Evolutionary conservation across 1,139 yeast genomes (phyloP).

Genomic region (Blastobotrys raffinosifermentans): DNA sequence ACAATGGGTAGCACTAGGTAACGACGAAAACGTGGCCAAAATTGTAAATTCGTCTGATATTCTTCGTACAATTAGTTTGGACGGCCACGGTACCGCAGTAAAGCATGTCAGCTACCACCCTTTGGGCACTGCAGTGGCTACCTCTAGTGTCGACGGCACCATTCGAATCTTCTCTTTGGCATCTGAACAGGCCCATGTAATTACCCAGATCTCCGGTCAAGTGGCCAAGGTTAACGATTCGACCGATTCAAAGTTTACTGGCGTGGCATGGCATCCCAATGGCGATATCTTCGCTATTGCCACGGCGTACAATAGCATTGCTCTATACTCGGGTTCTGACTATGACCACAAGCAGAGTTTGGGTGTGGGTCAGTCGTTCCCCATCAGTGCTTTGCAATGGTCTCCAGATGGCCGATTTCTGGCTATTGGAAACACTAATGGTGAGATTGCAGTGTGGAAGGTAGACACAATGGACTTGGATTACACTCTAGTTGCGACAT

Average conservation of each 20-base stretch:
- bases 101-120: conserved; percentile 57
- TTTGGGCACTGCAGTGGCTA: conserved; percentile 53
- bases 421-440: conserved; percentile 49
- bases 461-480: conserved; percentile 11
- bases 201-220: conserved; percentile 40
- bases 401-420: conserved; percentile 55
- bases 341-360: conserved; percentile 3
- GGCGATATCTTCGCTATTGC: conserved; percentile 64
- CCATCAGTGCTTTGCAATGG: conserved; percentile 49
- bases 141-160: conserved; percentile 63
- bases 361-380: conserved; percentile 12
- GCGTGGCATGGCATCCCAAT: conserved; percentile 54
- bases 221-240: conserved; percentile 31
- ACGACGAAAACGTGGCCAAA: conserved; percentile 64
- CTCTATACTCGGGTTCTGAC: conserved; percentile 22
- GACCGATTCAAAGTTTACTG: conserved; percentile 36
- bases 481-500: conserved; percentile 17
- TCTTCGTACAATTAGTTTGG: conserved; percentile 28
- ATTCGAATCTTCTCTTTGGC: conserved; percentile 59
- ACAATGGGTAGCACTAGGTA: conserved; percentile 61
- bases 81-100: conserved; percentile 44
- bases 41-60: conserved; percentile 47
- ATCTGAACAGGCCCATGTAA: conserved; percentile 35
- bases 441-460: conserved; percentile 54
- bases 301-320: conserved; percentile 35